phyloP scores from a whole-genome alignment of 2,329 filamentous ascomycete species.

The Clonostachys sp. region DNA sequence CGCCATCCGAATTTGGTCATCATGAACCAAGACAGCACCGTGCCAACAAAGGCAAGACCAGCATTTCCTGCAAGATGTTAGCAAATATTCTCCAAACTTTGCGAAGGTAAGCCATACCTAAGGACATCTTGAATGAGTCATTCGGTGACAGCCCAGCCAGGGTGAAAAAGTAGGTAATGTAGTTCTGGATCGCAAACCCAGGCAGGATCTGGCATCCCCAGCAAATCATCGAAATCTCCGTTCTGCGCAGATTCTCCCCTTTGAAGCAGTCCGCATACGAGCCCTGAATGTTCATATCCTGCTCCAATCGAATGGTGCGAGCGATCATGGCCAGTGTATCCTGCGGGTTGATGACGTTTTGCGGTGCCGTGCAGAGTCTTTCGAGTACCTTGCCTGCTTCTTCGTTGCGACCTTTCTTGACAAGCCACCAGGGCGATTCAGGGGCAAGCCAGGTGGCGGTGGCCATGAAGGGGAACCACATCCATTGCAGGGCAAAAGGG shows the following conservation, averaged over 20 bases:
- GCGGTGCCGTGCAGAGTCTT: slow-evolving; percentile 24
- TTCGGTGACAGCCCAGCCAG: slow-evolving; percentile 22
- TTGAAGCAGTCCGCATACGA: slow-evolving; percentile 43
- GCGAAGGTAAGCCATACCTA: slow-evolving; percentile 13
- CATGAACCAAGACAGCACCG: slow-evolving; percentile 33
- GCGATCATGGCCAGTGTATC: slow-evolving; percentile 43
- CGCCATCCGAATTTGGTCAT: slow-evolving; percentile 36
- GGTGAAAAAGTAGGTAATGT: slow-evolving; percentile 32
- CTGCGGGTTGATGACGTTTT: slow-evolving; percentile 19
- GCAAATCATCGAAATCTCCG: slow-evolving; percentile 37
- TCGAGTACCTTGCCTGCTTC: slow-evolving; percentile 26
- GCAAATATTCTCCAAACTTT: too few relatives aligned
- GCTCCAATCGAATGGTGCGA: slow-evolving; percentile 42
- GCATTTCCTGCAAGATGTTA: slow-evolving; percentile 11
- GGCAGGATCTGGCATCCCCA: slow-evolving; percentile 34
- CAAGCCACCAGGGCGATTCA: slow-evolving; percentile 37
- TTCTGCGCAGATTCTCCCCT: slow-evolving; percentile 36
- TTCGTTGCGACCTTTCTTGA: slow-evolving; percentile 24
- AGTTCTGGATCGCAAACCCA: slow-evolving; percentile 28
- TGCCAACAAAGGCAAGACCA: slow-evolving; percentile 34
- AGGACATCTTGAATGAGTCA: slow-evolving; percentile 24
- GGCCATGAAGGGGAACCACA: slow-evolving; percentile 30
- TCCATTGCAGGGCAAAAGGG: slow-evolving; percentile 37
- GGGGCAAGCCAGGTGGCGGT: slow-evolving; percentile 28
- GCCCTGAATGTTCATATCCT: slow-evolving; percentile 27